Evolutionary conservation across 805 yeast genomes (phyloP).

Genomic region (Priceomyces carsonii): DNA sequence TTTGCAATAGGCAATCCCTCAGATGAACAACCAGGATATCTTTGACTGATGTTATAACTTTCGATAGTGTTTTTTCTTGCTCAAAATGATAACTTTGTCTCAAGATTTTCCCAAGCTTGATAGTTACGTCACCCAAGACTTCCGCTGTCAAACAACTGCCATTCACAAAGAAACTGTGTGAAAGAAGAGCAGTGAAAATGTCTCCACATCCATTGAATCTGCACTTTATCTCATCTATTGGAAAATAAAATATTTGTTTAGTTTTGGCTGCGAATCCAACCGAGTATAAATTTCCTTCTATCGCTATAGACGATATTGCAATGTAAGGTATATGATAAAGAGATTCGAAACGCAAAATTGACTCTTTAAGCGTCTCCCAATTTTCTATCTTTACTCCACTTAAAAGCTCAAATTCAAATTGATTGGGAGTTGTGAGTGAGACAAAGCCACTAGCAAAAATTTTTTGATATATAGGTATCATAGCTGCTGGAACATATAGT

Average conservation of each 20-base stretch:
- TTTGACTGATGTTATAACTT: constrained; percentile 25
- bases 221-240: constrained; percentile 54
- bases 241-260: constrained; percentile 29
- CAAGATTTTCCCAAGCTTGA: constrained; percentile 29
- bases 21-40: constrained; percentile 39
- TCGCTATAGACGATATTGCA: constrained; percentile 58
- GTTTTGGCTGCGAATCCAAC: constrained; percentile 34
- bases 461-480: constrained; percentile 52
- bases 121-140: constrained; percentile 26
- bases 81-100: constrained; percentile 26
- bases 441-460: constrained; percentile 47
- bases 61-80: constrained; percentile 9
- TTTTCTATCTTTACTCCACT: constrained; percentile 46
- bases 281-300: constrained; percentile 37
- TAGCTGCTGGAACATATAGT: constrained; percentile 65
- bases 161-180: constrained; percentile 45
- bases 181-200: constrained; percentile 61
- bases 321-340: constrained; percentile 49
- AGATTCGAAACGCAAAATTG: constrained; percentile 44
- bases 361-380: constrained; percentile 33
- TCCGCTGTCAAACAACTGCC: constrained; percentile 19
- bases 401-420: constrained; percentile 67
- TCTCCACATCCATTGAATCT: constrained; percentile 77
- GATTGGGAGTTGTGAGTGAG: constrained; percentile 67
- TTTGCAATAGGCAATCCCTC: constrained; percentile 25